Evolutionary conservation across 495 filamentous ascomycete genomes (phyloP), one percentile per base, ranked within the genome.

Genomic region (Talaromyces adpressus): DNA sequence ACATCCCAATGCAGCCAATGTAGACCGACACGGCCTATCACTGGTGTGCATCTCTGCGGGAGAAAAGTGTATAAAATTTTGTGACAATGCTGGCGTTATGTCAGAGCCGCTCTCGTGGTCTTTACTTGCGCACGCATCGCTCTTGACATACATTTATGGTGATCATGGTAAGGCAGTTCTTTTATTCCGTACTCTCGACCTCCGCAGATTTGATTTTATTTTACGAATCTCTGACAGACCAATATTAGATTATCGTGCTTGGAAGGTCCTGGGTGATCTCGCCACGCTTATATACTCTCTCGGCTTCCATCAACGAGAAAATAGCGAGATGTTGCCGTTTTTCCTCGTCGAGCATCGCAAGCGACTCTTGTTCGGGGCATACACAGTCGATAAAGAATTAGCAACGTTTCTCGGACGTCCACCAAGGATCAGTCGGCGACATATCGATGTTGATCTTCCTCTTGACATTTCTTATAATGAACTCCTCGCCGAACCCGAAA

Each of bases 391-490:
- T 64, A 82, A 83, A 66, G 66, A 66, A 6, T 57, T 78, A 2
- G 72, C 76, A 1, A 75, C 75, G 0, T 81, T 81, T 57, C 66
- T 78, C 1, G 81, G 79, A 7, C 68, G 82, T 8, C 82, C 82
- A 2, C 81, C 82, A 0, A 67, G 75, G 2, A 66, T 84, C 3
- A 75, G 71, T 22, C 69, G 72, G 20, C 71, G 75, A 9, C 83
- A 79, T 64, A 74, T 73, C 39, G 73, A 73, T 6, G 75, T 82
- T 11, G 77, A 82, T 1, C 63, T 78, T 14, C 81, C 82, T 0
- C 68, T 84, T 0, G 82, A 84, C 61, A 64, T 84, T 8, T 69
- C 61, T 34, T 79, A 82, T 56, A 65, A 75, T 1, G 68, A 74
- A 23, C 59, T 80, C n/a, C 74, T 80, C 61, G 69, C 75, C 0